Percentiles rank a stretch among this genome's conserved stretches.
Evolutionary conservation across 768 basidiomycete genomes (phyloP).

Genomic region (Leccinum subtestaceum): DNA sequence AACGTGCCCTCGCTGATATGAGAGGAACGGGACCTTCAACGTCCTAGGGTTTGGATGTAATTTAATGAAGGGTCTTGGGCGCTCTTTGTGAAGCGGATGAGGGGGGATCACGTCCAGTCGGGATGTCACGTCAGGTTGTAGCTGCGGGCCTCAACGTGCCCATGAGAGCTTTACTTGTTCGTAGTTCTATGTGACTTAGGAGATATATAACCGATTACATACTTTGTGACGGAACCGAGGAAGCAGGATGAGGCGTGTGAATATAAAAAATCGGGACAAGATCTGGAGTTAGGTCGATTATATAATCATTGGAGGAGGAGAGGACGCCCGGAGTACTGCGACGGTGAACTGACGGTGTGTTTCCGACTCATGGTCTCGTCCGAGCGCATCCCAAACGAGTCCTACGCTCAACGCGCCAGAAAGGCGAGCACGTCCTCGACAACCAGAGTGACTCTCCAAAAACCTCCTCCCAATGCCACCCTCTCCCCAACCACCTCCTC

Average conservation of each 20-base stretch:
- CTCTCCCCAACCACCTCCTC: neutral
- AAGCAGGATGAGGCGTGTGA: constrained; percentile 5
- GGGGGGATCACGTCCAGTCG: constrained; percentile 16
- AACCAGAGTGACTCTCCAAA: neutral
- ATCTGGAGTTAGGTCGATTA: constrained; percentile 18
- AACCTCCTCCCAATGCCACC: neutral
- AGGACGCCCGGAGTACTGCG: constrained; percentile 18
- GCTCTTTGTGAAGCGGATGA: constrained; percentile 38
- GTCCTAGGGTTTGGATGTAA: constrained; percentile 48
- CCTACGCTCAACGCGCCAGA: constrained; percentile 57
- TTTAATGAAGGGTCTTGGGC: constrained; percentile 50
- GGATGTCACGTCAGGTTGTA: constrained; percentile 10
- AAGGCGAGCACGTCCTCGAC: constrained; percentile 32
- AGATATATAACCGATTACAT: neutral
- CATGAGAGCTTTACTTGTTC: neutral
- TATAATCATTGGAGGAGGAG: constrained; percentile 9
- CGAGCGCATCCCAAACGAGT: constrained; percentile 42
- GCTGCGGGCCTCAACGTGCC: constrained; percentile 39
- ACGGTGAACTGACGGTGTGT: constrained; percentile 24
- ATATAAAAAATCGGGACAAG: constrained; percentile 14
- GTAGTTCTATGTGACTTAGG: neutral
- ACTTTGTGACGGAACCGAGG: neutral
- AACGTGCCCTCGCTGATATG: constrained; percentile 69
- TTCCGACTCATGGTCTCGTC: constrained; percentile 31
- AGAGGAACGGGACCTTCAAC: constrained; percentile 66